A percentile compares a stretch with the other conserved stretches of the same genome.
phyloP scores from a whole-genome alignment of 2,329 filamentous ascomycete species.

The Aspergillus persii region DNA sequence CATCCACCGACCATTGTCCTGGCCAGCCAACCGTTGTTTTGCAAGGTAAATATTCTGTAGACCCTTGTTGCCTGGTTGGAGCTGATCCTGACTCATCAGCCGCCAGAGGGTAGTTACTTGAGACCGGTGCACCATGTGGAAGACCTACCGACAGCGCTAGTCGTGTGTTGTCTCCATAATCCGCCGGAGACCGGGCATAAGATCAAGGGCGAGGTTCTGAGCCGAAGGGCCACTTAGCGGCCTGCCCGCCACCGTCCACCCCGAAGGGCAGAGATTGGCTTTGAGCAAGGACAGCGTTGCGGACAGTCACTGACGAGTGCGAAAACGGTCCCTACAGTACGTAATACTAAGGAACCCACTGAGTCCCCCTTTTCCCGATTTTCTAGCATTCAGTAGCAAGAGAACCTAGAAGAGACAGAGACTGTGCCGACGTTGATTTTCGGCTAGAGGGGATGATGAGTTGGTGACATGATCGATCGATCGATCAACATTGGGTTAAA shows the following conservation, averaged over 20 bases:
- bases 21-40: constrained; percentile 21
- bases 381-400: not conserved
- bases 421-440: not conserved
- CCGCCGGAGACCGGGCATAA: constrained; percentile 27
- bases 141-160: constrained; percentile 23
- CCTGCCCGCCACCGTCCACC: constrained; percentile 26
- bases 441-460: not conserved
- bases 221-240: constrained; percentile 24
- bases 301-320: not conserved
- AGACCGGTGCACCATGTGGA: constrained; percentile 23
- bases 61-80: constrained; percentile 18
- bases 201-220: constrained; percentile 20
- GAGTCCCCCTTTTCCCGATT: not conserved
- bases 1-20: constrained; percentile 18
- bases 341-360: not conserved
- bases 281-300: not conserved
- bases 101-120: constrained; percentile 11
- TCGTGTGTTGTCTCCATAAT: constrained; percentile 25
- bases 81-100: constrained; percentile 15
- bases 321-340: not conserved
- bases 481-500: constrained; percentile 4
- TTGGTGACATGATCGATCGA: constrained; percentile 1
- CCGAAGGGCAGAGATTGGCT: constrained; percentile 10
- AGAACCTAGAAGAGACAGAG: not conserved
- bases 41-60: constrained; percentile 10